Evolutionary conservation across 2,329 filamentous ascomycete genomes (phyloP), one percentile per base, ranked within the genome.

Genomic region (Mollisiaceae sp.): DNA sequence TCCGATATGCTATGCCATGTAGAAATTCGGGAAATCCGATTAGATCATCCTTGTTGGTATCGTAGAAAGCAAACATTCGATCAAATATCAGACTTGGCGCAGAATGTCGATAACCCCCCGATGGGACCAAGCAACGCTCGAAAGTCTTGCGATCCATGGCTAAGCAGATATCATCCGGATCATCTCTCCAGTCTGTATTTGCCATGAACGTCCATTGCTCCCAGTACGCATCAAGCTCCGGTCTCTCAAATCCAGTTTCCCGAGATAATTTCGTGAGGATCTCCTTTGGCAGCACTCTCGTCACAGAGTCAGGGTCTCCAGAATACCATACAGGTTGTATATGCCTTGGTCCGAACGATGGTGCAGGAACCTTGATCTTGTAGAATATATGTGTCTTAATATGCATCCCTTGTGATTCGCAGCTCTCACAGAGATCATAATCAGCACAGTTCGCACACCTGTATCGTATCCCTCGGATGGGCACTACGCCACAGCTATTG

Each of bases 351-450:
- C 91, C 91, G 64, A 97, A 89, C 36, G 93, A 91, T 0, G 94
- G 93, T 0, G 93, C 91, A 0, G 95, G 95, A 12, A 98, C 90
- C 63, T 90, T 90, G 75, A 99, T 91, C 78, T 98, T 98, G 83
- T 96, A 97, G 79, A 99, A 98, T 55, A 98, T 87, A 78, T 99
- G 95, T 1, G 93, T 97, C 77, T 94, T 96, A 75, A 97, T 94
- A 64, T 77, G 75, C 1, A 89, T 79, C 24, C 87, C 86, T 72
- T 89, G 87, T 5, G 91, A 87, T 79, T 99, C 94, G 79, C 95
- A 99, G 8, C 89, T 89, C 75, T 97, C 93, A 81, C 95, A 99
- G 1, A 99, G 86, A 76, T 99, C 95, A 76, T 93, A 98, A 78
- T 99, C 94, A 70, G 92, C 88, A 76, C 95, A 99, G 79, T 99